These are phyloP conservation scores for Penicillium sumatraense DNA, from an alignment of 2,329 filamentous ascomycete species.

Conservation along the genomic window DNA sequence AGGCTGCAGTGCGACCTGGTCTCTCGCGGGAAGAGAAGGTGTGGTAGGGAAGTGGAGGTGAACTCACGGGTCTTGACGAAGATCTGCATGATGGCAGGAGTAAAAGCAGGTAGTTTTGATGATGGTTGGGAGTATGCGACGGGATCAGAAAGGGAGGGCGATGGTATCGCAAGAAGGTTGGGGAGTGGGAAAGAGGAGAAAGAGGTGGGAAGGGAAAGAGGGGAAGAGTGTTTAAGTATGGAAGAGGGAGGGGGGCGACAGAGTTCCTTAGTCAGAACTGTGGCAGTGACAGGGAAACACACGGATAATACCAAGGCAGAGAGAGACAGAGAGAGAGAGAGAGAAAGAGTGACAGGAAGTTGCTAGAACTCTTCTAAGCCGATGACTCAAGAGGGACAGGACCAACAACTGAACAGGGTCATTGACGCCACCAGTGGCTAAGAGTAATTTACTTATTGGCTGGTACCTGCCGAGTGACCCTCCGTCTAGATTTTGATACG, in stretches of 20 bases:
- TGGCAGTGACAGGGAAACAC: conserved; percentile 8
- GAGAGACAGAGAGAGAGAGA: too few species aligned
- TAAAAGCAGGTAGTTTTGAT: conserved; percentile 13
- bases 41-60: conserved; percentile 26
- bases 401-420: too few species aligned
- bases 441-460: background rate
- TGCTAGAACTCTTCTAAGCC: conserved; percentile 23
- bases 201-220: conserved; percentile 12
- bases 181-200: conserved; percentile 16
- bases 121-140: conserved; percentile 12
- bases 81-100: conserved; percentile 79
- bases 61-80: conserved; percentile 93
- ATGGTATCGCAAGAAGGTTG: background rate
- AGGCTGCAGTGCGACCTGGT: conserved; percentile 2
- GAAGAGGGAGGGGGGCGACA: conserved; percentile 19
- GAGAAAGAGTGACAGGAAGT: conserved; percentile 25
- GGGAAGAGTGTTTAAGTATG: conserved; percentile 27
- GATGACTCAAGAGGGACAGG: conserved; percentile 32
- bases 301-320: background rate
- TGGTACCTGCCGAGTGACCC: conserved; percentile 9
- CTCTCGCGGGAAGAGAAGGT: background rate
- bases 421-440: conserved; percentile 21
- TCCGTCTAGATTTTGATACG: background rate
- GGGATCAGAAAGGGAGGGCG: background rate
- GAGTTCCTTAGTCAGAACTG: conserved; percentile 24